A percentile compares a stretch with the other conserved stretches of the same genome.
Evolutionary conservation across 768 basidiomycete species (phyloP).

Genomic region (Hypholoma fasciculare): DNA sequence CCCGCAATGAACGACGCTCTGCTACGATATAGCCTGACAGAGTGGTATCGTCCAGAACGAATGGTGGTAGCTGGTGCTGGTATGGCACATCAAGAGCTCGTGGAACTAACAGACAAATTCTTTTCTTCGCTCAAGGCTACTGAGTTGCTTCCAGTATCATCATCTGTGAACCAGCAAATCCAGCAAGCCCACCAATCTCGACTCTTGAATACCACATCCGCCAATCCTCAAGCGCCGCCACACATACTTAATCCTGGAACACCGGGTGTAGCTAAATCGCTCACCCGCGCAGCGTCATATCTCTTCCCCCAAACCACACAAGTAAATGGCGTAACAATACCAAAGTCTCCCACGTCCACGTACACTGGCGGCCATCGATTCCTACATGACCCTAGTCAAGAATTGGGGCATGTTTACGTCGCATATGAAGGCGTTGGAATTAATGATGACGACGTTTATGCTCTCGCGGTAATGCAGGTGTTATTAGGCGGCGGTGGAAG

Average conservation of each 20-base stretch:
- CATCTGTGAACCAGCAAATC: slow-evolving; percentile 13
- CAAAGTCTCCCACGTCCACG: slow-evolving; percentile 44
- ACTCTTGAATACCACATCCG: slow-evolving; percentile 23
- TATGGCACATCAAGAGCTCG: slow-evolving; percentile 86
- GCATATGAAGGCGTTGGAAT: slow-evolving; percentile 92
- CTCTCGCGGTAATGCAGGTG: slow-evolving; percentile 91
- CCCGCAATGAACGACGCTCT: slow-evolving; percentile 59
- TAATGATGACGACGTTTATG: slow-evolving; percentile 89
- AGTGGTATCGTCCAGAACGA: slow-evolving; percentile 91
- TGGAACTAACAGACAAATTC: slow-evolving; percentile 80
- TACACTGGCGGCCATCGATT: slow-evolving; percentile 88
- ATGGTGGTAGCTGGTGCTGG: slow-evolving; percentile 97
- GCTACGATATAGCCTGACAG: slow-evolving; percentile 63
- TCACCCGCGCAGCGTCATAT: slow-evolving; percentile 79
- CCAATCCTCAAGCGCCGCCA: slow-evolving; percentile 38
- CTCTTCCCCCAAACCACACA: slow-evolving; percentile 50
- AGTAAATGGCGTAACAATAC: slow-evolving; percentile 21
- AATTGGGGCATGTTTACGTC: slow-evolving; percentile 93
- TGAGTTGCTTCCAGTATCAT: background rate
- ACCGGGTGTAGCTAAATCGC: slow-evolving; percentile 55
- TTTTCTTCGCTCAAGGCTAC: slow-evolving; percentile 68
- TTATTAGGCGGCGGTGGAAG: slow-evolving; percentile 94
- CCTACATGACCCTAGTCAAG: slow-evolving; percentile 56
- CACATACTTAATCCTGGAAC: slow-evolving; percentile 60
- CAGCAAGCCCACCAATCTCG: slow-evolving; percentile 22